Percentiles rank a stretch among this genome's conserved stretches.
phyloP scores from a whole-genome alignment of 768 basidiomycete genomes.

The Trametes sanguinea region DNA sequence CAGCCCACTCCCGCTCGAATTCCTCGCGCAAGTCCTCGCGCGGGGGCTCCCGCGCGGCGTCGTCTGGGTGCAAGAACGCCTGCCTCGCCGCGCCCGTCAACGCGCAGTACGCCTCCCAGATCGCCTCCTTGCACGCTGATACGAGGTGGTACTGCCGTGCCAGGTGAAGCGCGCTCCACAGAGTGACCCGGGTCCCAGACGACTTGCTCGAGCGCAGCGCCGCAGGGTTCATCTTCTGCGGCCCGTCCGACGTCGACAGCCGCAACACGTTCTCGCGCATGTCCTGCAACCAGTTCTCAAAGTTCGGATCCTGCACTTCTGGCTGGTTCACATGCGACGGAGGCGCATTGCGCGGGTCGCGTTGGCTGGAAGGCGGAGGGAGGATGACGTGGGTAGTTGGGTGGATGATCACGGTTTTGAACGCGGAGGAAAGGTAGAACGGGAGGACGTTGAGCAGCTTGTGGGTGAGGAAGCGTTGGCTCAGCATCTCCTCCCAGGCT shows the following conservation, averaged over 20 bases:
- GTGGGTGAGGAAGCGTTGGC: constrained; percentile 54
- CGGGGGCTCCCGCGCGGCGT: constrained; percentile 10
- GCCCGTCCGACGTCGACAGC: constrained; percentile 9
- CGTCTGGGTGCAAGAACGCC: constrained; percentile 18
- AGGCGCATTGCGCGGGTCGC: not conserved
- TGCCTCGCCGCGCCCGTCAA: constrained; percentile 36
- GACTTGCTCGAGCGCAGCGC: constrained; percentile 14
- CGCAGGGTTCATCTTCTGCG: not conserved
- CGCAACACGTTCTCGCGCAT: constrained; percentile 11
- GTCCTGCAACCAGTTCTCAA: constrained; percentile 7
- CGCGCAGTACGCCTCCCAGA: constrained; percentile 63
- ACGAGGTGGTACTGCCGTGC: constrained; percentile 59
- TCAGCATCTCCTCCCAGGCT: constrained; percentile 71
- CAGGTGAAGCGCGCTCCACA: constrained; percentile 66
- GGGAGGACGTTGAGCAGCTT: constrained; percentile 61
- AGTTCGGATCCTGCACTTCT: not conserved
- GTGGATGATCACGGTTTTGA: constrained; percentile 52
- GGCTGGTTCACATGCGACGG: not conserved
- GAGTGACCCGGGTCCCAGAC: constrained; percentile 37
- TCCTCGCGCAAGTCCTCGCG: constrained; percentile 44
- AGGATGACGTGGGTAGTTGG: constrained; percentile 52
- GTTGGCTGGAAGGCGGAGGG: constrained; percentile 38
- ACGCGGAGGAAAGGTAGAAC: constrained; percentile 63
- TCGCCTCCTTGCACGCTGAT: constrained; percentile 65
- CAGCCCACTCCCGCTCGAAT: constrained; percentile 67